Conservation (phyloP, 1,139 yeast species). For the Scheffersomyces quercinus region DNA sequence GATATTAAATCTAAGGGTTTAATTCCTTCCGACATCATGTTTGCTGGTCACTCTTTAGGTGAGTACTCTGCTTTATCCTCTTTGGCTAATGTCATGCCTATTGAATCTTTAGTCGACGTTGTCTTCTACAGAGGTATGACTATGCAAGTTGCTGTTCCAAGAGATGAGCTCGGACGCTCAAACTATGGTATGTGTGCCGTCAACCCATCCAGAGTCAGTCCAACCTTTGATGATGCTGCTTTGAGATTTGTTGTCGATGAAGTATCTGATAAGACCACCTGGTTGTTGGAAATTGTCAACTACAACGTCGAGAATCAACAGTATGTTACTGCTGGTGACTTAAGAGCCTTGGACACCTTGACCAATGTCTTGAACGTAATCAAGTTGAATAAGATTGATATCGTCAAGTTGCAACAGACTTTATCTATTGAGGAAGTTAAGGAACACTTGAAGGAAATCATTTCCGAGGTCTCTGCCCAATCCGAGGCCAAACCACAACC, state of each 20-base stretch:
- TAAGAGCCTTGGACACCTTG: conserved; percentile 89
- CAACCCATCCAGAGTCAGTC: conserved; percentile 89
- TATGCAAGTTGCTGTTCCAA: conserved; percentile 99
- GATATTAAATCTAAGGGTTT: conserved; percentile 95
- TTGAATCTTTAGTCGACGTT: conserved; percentile 95
- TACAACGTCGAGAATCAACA: conserved; percentile 98
- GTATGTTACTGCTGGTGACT: conserved; percentile 97
- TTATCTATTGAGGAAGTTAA: conserved; percentile 86
- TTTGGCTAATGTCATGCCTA: conserved; percentile 97
- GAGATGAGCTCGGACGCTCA: conserved; percentile 92
- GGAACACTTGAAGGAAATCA: conserved; percentile 83
- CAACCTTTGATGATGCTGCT: conserved; percentile 90
- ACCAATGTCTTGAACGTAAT: conserved; percentile 91
- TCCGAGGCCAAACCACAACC: conserved; percentile 91
- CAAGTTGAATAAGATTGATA: conserved; percentile 91
- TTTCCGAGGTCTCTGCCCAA: conserved; percentile 78
- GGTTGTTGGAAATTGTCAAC: conserved; percentile 98
- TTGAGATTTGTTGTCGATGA: conserved; percentile 92
- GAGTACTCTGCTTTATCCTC: conserved; percentile 98
- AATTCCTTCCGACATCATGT: conserved; percentile 89
- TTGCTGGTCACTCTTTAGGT: conserved; percentile 99
- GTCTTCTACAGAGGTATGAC: conserved; percentile 99
- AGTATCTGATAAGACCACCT: conserved; percentile 76
- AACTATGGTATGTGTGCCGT: conserved; percentile 99
- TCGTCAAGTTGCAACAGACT: conserved; percentile 80